Evolutionary conservation across 495 filamentous ascomycete species (phyloP).

Genomic region (Penicillium steckii): DNA sequence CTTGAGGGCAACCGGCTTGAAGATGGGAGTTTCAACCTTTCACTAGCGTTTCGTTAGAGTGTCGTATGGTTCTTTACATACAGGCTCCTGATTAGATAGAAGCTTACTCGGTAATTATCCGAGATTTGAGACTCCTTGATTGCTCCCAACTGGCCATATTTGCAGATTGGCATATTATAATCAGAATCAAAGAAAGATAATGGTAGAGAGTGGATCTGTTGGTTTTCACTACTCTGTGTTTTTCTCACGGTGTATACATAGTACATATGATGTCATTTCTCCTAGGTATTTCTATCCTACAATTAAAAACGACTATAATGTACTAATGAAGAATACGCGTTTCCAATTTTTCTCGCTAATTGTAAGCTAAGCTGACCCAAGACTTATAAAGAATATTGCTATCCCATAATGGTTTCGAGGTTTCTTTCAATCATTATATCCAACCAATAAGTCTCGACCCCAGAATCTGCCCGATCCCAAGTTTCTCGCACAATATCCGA

Average conservation of each 20-base stretch:
- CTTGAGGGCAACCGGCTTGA: background rate
- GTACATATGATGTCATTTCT: background rate
- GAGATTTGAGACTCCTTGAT: background rate
- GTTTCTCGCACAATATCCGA: slow-evolving; percentile 20
- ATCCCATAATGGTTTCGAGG: slow-evolving; percentile 29
- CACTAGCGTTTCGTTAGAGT: background rate
- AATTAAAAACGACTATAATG: background rate
- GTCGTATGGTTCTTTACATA: background rate
- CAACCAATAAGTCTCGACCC: slow-evolving; percentile 19
- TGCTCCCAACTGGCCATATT: background rate
- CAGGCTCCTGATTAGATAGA: background rate
- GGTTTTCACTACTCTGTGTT: background rate
- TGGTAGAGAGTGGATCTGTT: background rate
- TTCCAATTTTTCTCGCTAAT: background rate
- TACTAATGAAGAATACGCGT: too few relatives aligned
- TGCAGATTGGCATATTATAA: too few relatives aligned
- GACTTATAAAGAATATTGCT: background rate
- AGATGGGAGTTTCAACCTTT: background rate
- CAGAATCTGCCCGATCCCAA: slow-evolving; percentile 23
- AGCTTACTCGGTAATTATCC: background rate
- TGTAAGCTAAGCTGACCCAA: background rate
- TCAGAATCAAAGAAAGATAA: background rate
- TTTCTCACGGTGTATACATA: background rate
- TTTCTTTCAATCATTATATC: slow-evolving; percentile 26
- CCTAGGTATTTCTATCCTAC: background rate